Percentiles rank a stretch among this genome's conserved stretches.
Conservation (phyloP, 2,329 filamentous ascomycete genomes). For the Mycocentrospora acerina region DNA sequence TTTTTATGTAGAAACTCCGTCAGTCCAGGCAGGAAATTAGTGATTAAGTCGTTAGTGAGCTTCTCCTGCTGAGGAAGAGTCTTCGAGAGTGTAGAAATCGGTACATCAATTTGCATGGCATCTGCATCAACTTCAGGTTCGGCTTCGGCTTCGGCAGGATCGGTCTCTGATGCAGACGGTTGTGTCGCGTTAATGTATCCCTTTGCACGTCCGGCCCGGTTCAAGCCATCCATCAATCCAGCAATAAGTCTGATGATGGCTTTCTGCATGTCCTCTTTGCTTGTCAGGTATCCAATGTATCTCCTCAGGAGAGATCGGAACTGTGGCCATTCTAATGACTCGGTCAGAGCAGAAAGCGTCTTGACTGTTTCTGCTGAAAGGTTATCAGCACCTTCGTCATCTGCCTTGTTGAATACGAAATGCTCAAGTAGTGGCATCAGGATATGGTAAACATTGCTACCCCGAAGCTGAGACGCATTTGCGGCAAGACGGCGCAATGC, state of each 20-base stretch:
- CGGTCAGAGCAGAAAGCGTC: conserved; percentile 73
- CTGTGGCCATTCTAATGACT: conserved; percentile 84
- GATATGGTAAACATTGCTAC: conserved; percentile 79
- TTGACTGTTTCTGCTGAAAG: conserved; percentile 83
- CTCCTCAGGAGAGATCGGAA: conserved; percentile 82
- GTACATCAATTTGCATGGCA: conserved; percentile 27
- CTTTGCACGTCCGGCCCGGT: conserved; percentile 50
- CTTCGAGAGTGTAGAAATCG: conserved; percentile 52
- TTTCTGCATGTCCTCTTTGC: conserved; percentile 81
- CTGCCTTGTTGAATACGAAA: conserved; percentile 82
- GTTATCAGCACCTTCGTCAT: conserved; percentile 76
- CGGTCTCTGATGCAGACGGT: conserved; percentile 2
- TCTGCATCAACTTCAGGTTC: conserved; percentile 15
- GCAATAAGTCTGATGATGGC: conserved; percentile 80
- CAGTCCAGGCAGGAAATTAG: conserved; percentile 75
- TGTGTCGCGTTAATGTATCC: conserved; percentile 26
- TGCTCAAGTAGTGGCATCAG: conserved; percentile 92
- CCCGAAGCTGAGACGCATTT: conserved; percentile 69
- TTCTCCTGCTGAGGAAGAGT: conserved; percentile 69
- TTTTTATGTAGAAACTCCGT: conserved; percentile 89
- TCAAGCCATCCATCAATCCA: conserved; percentile 76
- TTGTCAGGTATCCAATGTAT: conserved; percentile 79
- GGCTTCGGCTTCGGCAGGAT: conserved; percentile 47
- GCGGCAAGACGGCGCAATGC: conserved; percentile 75
- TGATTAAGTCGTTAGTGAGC: conserved; percentile 69